Conservation (phyloP, 768 basidiomycete genomes). For the Cystofilobasidium bisporidii region DNA sequence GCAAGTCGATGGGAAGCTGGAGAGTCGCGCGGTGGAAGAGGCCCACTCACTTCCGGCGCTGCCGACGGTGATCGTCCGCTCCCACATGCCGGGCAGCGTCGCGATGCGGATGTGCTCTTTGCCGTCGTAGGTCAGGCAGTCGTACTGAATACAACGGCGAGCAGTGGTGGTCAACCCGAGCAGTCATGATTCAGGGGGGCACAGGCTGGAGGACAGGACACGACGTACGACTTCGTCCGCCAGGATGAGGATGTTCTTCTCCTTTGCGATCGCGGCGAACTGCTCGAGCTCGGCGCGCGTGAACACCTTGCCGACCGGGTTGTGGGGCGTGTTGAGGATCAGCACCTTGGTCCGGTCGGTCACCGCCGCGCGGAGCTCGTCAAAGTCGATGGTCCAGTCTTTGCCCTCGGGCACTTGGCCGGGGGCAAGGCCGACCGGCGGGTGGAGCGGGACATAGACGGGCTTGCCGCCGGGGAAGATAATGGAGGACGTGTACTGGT, state of each 20-base stretch:
- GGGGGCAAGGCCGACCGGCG: conserved; percentile 51
- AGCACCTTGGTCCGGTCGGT: conserved; percentile 88
- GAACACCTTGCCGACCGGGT: conserved; percentile 97
- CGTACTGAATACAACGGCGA: conserved; percentile 54
- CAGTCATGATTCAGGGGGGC: too few species aligned
- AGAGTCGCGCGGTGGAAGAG: too few species aligned
- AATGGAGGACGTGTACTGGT: conserved; percentile 57
- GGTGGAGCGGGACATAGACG: conserved; percentile 89
- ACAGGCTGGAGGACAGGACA: neutral
- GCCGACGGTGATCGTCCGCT: conserved; percentile 87
- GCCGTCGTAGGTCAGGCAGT: conserved; percentile 77
- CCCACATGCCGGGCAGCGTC: conserved; percentile 95
- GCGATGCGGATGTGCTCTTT: conserved; percentile 88
- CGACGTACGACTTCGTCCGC: conserved; percentile 85
- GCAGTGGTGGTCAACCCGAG: too few species aligned
- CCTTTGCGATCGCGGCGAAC: conserved; percentile 78
- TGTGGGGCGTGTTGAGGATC: conserved; percentile 71
- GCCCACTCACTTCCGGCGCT: conserved; percentile 76
- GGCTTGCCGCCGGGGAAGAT: conserved; percentile 89
- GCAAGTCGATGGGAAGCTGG: too few species aligned
- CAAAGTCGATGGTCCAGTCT: conserved; percentile 85
- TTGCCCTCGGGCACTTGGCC: conserved; percentile 46
- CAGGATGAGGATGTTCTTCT: conserved; percentile 86
- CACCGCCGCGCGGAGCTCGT: conserved; percentile 74
- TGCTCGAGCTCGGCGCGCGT: conserved; percentile 67